Percentiles rank a stretch among this genome's conserved stretches.
Conservation (phyloP, 2,329 filamentous ascomycete genomes). For the Nemania sp. region DNA sequence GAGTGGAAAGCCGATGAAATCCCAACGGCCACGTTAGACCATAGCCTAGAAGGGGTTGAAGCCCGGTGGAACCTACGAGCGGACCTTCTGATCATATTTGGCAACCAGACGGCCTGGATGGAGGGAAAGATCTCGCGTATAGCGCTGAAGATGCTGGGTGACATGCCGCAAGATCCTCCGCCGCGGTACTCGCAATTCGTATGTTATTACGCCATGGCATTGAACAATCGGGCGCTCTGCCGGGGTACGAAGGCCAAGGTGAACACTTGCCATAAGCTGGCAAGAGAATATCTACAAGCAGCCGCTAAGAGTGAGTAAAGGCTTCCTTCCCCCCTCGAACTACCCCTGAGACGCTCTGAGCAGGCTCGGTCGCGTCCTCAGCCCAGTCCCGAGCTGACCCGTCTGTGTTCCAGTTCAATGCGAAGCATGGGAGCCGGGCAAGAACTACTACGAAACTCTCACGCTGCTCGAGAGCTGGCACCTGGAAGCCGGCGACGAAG, state of each 20-base stretch:
- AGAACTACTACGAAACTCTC: conserved; percentile 38
- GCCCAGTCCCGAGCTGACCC: conserved; percentile 2
- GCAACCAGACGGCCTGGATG: conserved; percentile 33
- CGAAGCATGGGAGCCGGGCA: conserved; percentile 32
- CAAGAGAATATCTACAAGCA: conserved; percentile 31
- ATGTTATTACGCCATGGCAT: conserved; percentile 34
- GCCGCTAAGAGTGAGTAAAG: conserved; percentile 29
- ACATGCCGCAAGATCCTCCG: conserved; percentile 27
- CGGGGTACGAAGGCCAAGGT: conserved; percentile 16
- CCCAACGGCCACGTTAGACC: conserved; percentile 32
- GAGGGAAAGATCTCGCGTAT: conserved; percentile 34
- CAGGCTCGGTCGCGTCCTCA: background rate
- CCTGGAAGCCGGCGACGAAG: conserved; percentile 32
- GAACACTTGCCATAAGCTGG: conserved; percentile 31
- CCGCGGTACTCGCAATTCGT: conserved; percentile 35
- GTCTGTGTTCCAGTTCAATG: conserved; percentile 23
- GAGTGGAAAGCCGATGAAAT: conserved; percentile 35
- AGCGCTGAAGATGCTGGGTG: conserved; percentile 30
- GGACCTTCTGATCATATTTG: conserved; percentile 36
- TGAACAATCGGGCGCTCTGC: conserved; percentile 28
- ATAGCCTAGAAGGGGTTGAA: conserved; percentile 25
- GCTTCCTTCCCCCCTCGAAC: background rate
- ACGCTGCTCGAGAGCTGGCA: conserved; percentile 35
- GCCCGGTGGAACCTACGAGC: conserved; percentile 34
- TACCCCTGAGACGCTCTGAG: background rate